Percentiles rank a stretch among this genome's conserved stretches.
These are phyloP conservation scores for Penicillium aurantiogriseum DNA, from an alignment of 2,329 filamentous ascomycete species.

Conservation along the genomic window DNA sequence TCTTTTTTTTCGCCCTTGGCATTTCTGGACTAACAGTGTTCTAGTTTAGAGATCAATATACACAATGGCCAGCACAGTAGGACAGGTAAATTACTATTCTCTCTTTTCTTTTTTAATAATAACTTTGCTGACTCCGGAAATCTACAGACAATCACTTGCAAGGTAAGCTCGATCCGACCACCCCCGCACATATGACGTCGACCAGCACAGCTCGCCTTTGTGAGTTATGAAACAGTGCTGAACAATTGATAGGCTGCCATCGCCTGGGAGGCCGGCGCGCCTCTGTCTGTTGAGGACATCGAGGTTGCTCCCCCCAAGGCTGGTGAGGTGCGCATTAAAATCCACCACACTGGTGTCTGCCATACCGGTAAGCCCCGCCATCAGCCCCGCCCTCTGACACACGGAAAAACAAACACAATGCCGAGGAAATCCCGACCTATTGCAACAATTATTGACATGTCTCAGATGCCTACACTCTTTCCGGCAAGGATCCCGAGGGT, in stretches of 20 bases:
- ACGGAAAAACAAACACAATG: neutral
- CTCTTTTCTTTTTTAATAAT: neutral
- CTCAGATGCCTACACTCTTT: slow-evolving; percentile 86
- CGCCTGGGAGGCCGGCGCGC: slow-evolving; percentile 93
- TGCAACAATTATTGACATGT: slow-evolving; percentile 5
- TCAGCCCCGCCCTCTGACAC: slow-evolving; percentile 5
- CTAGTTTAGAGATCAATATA: neutral
- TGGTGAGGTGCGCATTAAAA: slow-evolving; percentile 93
- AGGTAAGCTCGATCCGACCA: slow-evolving; percentile 47
- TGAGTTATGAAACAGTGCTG: slow-evolving; percentile 16
- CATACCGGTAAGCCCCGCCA: slow-evolving; percentile 70
- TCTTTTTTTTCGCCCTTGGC: neutral
- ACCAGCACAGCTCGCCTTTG: neutral
- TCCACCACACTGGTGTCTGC: slow-evolving; percentile 97
- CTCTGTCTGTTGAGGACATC: slow-evolving; percentile 83
- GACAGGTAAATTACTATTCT: slow-evolving; percentile 46
- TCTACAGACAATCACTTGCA: slow-evolving; percentile 83
- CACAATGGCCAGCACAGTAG: slow-evolving; percentile 56
- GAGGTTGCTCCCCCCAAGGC: slow-evolving; percentile 87
- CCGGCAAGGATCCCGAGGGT: slow-evolving; percentile 95
- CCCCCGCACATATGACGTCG: slow-evolving; percentile 17
- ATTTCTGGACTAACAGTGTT: neutral
- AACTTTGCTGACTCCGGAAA: slow-evolving; percentile 9
- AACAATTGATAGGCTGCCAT: slow-evolving; percentile 68
- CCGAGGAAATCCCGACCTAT: neutral